Base-by-base conservation (phyloP, 2,329 filamentous ascomycete species). In the Venturia aucupariae region DNA sequence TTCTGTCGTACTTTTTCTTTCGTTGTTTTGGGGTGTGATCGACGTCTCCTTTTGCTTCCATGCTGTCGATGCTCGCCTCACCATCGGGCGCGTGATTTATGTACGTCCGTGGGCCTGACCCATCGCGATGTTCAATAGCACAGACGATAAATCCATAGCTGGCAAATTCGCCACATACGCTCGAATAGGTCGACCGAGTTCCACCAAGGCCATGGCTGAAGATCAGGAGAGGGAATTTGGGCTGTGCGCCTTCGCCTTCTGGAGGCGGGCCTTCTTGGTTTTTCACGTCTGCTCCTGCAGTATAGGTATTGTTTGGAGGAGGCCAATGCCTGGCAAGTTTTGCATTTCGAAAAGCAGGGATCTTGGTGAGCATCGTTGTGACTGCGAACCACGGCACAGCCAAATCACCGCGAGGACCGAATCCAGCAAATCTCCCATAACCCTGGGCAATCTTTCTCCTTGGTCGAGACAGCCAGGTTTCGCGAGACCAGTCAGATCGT, bases 171-270 rank as follows among this genome's bases (percentile, higher is more conserved):
- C 85, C 84, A 68, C 85, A 88, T 1, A 88, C 76, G 19, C 81
- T 80, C 22, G 82, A 86, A 69, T 86, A 87, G 67, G 81, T 82
- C 2, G 85, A 87, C 59, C 85, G 75, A 1, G 83, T 86, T 0
- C 85, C 86, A 5, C 86, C 85, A 6, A 89, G 73, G 0, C 86
- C 86, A 72, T 89, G 86, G 68, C 83, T 86, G 72, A 89, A 89
- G 27, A 89, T 77, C 41, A 89, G 77, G 27, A 88, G 75, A 1
- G 86, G 85, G 66, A 88, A 88, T 4, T 67, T 77, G 0, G 84
- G 82, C 65, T 73, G 70, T 1, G 69, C 63, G 17, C 67, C 61
- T 38, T 69, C 67, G 6, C 71, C 74, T 55, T 70, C 66, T 19
- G 54, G 64, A 42, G 55, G 27, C 2, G 38, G 22, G 3, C 61